Evolutionary conservation across 768 basidiomycete genomes (phyloP), one percentile per base, ranked within the genome.

Genomic region (Lentinula sp.): DNA sequence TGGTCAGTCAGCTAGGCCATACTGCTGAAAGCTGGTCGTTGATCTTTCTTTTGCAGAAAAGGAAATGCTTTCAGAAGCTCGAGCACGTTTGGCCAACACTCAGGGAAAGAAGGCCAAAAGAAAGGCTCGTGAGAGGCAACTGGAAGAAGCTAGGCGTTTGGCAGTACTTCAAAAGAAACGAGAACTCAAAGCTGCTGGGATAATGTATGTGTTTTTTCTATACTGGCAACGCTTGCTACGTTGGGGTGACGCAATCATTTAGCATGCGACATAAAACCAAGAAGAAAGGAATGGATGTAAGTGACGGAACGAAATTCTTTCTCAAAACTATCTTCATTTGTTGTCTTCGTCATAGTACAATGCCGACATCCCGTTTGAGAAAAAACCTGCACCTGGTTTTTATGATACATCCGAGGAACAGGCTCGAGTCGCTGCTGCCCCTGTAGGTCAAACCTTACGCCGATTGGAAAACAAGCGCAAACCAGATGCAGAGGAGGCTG

Each of bases 31-130:
- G 65, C 52, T 61, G 63, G 16, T 13, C 15, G 36, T 28, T 60
- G 36, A 59, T 33, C 4, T 41, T 18, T 18, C 51, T 12, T 64
- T 8, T 13, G 32, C 67, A 94, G 95, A 98, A 75, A 98, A 98
- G 86, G 97, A 98, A 73, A 98, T 99, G 97, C 77, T 99, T 68
- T 98, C 97, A 1, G 97, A 99, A 73, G 97, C 97, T 33, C 88
- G 97, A 66, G 97, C 97, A 6, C 88, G 97, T 76, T 81, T 99
- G 39, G 97, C 97, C 54, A 99, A 99, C 71, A 99, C 97, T 0
- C 97, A 99, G 73, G 97, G 97, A 39, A 99, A 99, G 74, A 99
- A 99, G 74, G 97, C 97, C 2, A 99, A 99, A 73, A 89, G 97
- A 66, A 99, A 98, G 75, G 97, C 95, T 4, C 85, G 97, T 49